A percentile compares a stretch with the other conserved stretches of the same genome.
Conservation (phyloP, 257 asterid genomes). For the Nicotiana otophora region DNA sequence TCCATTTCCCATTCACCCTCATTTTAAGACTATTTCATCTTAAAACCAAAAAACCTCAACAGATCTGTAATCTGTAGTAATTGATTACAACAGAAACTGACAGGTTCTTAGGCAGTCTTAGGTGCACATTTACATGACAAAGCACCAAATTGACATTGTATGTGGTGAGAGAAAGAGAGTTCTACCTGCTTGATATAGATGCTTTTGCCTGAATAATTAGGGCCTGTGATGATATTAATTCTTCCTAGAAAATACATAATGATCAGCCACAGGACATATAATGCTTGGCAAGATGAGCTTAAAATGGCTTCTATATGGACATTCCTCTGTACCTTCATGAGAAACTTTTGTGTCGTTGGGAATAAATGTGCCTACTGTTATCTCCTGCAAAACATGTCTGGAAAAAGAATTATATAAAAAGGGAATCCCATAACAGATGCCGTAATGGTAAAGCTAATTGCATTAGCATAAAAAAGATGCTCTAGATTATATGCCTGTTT, state of each 20-base stretch:
- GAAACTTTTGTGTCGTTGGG: slow-evolving; percentile 81
- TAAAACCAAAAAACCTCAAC: no score
- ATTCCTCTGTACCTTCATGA: slow-evolving; percentile 55
- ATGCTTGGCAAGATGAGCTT: neutral
- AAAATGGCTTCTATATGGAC: neutral
- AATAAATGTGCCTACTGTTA: slow-evolving; percentile 90
- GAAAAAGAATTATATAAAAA: slow-evolving; percentile 14
- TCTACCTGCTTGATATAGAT: slow-evolving; percentile 86
- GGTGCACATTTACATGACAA: neutral
- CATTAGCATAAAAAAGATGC: neutral
- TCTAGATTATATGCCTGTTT: slow-evolving; percentile 15
- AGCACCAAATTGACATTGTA: neutral
- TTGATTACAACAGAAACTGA: neutral
- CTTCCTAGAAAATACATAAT: slow-evolving; percentile 47
- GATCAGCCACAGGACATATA: slow-evolving; percentile 1
- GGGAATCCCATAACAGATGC: slow-evolving; percentile 9
- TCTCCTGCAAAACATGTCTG: slow-evolving; percentile 98
- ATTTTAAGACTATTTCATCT: no score
- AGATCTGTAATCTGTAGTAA: neutral
- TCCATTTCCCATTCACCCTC: no score
- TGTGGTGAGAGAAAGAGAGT: neutral
- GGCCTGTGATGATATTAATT: slow-evolving; percentile 84
- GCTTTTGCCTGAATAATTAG: slow-evolving; percentile 96
- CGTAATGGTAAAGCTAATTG: slow-evolving; percentile 9
- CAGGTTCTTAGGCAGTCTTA: neutral